Percentiles rank a stretch among this genome's conserved stretches.
Conservation (phyloP, 331 rosid species). For the Quercus tomentella region DNA sequence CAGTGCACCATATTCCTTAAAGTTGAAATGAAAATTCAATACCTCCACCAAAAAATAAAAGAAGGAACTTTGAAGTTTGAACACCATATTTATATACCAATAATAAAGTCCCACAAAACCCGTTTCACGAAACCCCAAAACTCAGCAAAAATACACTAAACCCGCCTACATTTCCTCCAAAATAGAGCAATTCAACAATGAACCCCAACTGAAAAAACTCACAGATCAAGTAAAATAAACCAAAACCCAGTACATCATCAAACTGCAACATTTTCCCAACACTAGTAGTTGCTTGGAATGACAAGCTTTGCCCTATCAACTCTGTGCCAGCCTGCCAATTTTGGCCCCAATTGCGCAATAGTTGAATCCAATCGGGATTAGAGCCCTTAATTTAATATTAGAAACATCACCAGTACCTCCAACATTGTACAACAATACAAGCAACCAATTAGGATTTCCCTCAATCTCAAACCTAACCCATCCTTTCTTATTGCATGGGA, state of each 20-base stretch:
- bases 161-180: background rate
- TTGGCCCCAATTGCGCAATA: too few species aligned
- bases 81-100: background rate
- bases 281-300: too few species aligned
- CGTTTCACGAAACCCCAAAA: background rate
- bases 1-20: background rate
- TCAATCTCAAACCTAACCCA: too few species aligned
- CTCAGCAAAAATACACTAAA: background rate
- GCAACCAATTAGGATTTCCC: too few species aligned
- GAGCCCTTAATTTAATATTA: too few species aligned
- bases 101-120: background rate
- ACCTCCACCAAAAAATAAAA: background rate
- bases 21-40: background rate
- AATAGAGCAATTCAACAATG: background rate
- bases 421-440: too few species aligned
- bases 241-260: conserved; percentile 15
- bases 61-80: background rate
- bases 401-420: too few species aligned
- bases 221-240: conserved; percentile 31
- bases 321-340: too few species aligned
- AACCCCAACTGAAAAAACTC: background rate
- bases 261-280: too few species aligned
- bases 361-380: too few species aligned
- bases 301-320: too few species aligned
- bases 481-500: too few species aligned